phyloP scores from a whole-genome alignment of 257 asterid genomes.

The Catharanthus roseus region DNA sequence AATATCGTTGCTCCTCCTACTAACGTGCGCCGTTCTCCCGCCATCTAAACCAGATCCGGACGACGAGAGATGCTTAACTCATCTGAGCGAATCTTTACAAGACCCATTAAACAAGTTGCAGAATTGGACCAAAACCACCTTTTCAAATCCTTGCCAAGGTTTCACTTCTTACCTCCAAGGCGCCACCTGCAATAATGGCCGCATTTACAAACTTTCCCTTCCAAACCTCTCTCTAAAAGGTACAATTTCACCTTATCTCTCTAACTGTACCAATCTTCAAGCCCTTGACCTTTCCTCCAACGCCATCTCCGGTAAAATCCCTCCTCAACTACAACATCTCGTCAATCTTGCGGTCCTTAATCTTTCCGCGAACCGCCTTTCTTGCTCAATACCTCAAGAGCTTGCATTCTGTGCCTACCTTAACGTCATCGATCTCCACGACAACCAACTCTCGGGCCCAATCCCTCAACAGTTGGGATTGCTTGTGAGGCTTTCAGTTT shows the following conservation, averaged over 20 bases:
- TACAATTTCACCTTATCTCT: conserved; percentile 75
- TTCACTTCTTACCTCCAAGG: conserved; percentile 69
- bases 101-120: conserved; percentile 61
- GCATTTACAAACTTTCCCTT: conserved; percentile 79
- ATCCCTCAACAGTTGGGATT: conserved; percentile 84
- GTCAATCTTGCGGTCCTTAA: conserved; percentile 85
- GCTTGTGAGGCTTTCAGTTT: conserved; percentile 56
- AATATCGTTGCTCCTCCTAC: conserved; percentile 22
- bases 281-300: conserved; percentile 88
- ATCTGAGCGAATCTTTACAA: conserved; percentile 50
- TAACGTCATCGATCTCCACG: conserved; percentile 86
- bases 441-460: conserved; percentile 54
- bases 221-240: conserved; percentile 62
- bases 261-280: conserved; percentile 87
- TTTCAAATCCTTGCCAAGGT: conserved; percentile 72
- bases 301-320: conserved; percentile 67
- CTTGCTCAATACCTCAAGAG: conserved; percentile 65
- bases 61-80: conserved; percentile 72
- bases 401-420: conserved; percentile 76
- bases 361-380: conserved; percentile 60
- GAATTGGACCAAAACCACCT: conserved; percentile 66
- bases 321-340: conserved; percentile 56
- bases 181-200: conserved; percentile 94
- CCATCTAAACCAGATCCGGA: conserved; percentile 61
- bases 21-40: conserved; percentile 32